A percentile compares a stretch with the other conserved stretches of the same genome.
phyloP scores from a whole-genome alignment of 495 filamentous ascomycete genomes.

The Tetracladium marchalianum region DNA sequence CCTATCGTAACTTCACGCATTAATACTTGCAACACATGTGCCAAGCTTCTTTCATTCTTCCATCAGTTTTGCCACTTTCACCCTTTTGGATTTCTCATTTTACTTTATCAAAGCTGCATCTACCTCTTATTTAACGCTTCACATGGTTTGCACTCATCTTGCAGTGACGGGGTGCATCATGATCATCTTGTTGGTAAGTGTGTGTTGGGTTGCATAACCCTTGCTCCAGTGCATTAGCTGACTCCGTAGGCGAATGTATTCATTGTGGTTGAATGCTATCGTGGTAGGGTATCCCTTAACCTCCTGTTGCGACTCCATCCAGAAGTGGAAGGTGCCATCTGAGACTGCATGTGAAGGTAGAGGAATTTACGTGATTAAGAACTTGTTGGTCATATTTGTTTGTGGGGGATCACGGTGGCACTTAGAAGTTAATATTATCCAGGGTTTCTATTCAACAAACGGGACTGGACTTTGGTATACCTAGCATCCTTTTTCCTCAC shows the following conservation, averaged over 20 bases:
- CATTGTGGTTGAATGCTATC: slow-evolving; percentile 65
- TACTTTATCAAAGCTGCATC: background rate
- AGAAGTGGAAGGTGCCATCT: slow-evolving; percentile 85
- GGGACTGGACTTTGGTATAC: slow-evolving; percentile 31
- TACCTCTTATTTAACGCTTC: slow-evolving; percentile 71
- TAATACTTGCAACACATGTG: slow-evolving; percentile 2
- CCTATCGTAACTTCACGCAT: background rate
- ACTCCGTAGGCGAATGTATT: slow-evolving; percentile 83
- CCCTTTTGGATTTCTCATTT: background rate
- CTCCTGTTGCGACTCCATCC: slow-evolving; percentile 76
- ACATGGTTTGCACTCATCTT: slow-evolving; percentile 74
- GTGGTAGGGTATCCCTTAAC: slow-evolving; percentile 81
- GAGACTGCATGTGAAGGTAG: slow-evolving; percentile 79
- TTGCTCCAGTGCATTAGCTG: slow-evolving; percentile 95
- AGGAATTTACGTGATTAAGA: slow-evolving; percentile 73
- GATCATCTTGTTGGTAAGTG: slow-evolving; percentile 66
- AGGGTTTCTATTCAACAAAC: background rate
- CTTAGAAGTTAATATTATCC: slow-evolving; percentile 57
- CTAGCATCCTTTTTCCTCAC: slow-evolving; percentile 72
- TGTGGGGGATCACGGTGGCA: slow-evolving; percentile 73
- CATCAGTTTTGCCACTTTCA: background rate
- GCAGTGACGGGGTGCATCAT: slow-evolving; percentile 71
- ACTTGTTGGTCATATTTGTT: slow-evolving; percentile 66
- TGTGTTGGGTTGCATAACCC: slow-evolving; percentile 65
- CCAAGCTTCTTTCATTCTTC: background rate